Evolutionary conservation across 1,139 yeast genomes (phyloP), one percentile per base, ranked within the genome.

Genomic region (Zygotorulaspora mrakii): DNA sequence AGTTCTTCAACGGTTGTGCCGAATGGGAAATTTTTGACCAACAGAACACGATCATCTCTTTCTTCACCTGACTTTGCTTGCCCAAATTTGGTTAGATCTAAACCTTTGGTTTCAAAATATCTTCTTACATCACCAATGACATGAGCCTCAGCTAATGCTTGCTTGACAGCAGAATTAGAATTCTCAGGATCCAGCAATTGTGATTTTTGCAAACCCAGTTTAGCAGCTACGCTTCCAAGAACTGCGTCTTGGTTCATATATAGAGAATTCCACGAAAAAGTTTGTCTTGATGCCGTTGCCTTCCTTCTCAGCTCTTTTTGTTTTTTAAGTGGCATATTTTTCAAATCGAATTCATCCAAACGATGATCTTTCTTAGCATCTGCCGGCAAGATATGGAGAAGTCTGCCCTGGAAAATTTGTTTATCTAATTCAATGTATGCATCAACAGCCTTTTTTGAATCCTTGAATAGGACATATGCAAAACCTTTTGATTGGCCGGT

Each of bases 61-160:
- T 85, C 91, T 52, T 78, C 79, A 2, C 56, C 55, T 5, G 59
- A 45, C 45, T 73, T 73, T 17, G 53, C 32, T 30, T 54, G 47
- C 42, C 72, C 73, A 59, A 91, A 91, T 26, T 79, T 74, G 3
- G 82, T 70, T 46, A 91, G 68, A 65, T 91, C 96, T 29, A 94
- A 86, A 16, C 95, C 95, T 58, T 81, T 82, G 14, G 70, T 66
- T 61, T 87, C 95, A 62, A 91, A 91, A 64, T 79, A 91, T 52
- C 78, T 78, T 56, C 95, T 77, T 10, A 91, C 95, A 62, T 84
- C 94, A 33, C 91, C 94, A 57, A 91, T 82, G 16, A 89, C 95
- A 58, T 88, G 91, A 1, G 97, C 95, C 67, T 91, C 99, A 0
- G 99, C 98, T 49, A 91, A 74, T 0, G 98, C 97, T 64, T 89